These are phyloP conservation scores for Hamamelis virginiana DNA, from an alignment of 164 flowering plant species.

Conservation along the genomic window DNA sequence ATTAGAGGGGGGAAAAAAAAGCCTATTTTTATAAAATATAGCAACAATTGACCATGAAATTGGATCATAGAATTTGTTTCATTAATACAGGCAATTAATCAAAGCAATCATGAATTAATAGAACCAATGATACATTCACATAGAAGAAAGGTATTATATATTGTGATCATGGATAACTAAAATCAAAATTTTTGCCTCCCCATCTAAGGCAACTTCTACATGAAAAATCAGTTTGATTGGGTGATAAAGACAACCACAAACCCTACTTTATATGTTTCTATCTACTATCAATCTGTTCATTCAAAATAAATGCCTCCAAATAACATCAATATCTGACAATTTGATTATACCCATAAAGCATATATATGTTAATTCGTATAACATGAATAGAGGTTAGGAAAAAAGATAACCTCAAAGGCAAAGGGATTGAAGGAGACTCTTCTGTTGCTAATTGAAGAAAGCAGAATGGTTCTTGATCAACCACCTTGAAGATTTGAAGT, in stretches of 20 bases:
- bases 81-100: too few species aligned
- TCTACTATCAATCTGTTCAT: neutral
- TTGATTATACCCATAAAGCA: neutral
- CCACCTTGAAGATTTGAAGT: constrained; percentile 11
- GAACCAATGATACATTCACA: too few species aligned
- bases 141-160: too few species aligned
- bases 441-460: constrained; percentile 29
- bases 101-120: too few species aligned
- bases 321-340: too few species aligned
- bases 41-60: too few species aligned
- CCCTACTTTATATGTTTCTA: neutral
- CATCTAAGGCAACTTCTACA: neutral
- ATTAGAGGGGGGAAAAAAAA: too few species aligned
- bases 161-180: neutral
- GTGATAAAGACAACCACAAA: neutral
- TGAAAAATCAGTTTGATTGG: neutral
- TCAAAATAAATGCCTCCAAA: too few species aligned
- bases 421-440: constrained; percentile 45
- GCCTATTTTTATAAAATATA: too few species aligned
- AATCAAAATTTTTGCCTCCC: neutral
- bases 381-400: neutral
- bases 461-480: constrained; percentile 22
- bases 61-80: too few species aligned
- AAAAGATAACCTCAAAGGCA: constrained; percentile 53
- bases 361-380: neutral